These are phyloP conservation scores for Tolypocladium album DNA, from an alignment of 2,329 filamentous ascomycete genomes.

Conservation along the genomic window DNA sequence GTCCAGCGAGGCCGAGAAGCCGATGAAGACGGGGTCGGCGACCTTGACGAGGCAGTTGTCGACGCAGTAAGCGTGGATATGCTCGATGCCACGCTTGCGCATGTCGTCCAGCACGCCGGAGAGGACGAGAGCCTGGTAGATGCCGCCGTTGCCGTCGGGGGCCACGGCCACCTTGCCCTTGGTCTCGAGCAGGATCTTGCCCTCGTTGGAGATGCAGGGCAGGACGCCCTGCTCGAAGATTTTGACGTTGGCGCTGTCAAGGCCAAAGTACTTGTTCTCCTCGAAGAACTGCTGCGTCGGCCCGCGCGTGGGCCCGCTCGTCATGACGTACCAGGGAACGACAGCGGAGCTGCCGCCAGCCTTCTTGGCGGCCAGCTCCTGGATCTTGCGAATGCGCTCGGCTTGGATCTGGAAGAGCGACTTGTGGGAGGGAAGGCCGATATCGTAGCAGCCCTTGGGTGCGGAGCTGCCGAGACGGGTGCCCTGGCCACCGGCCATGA, in stretches of 20 bases:
- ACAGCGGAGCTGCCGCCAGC: constrained; percentile 44
- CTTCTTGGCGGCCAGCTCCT: constrained; percentile 67
- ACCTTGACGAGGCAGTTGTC: constrained; percentile 99
- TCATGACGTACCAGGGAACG: constrained; percentile 99
- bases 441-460: constrained; percentile 96
- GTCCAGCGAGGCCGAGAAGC: constrained; percentile 76
- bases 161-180: constrained; percentile 90
- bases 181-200: constrained; percentile 88
- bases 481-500: constrained; percentile 96
- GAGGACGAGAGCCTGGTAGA: constrained; percentile 83
- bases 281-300: constrained; percentile 92
- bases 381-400: constrained; percentile 80
- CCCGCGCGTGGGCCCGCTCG: constrained; percentile 81
- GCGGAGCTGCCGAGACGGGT: constrained; percentile 89
- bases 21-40: constrained; percentile 92
- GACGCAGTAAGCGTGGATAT: constrained; percentile 96
- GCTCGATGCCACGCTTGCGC: constrained; percentile 78
- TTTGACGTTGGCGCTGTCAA: constrained; percentile 73
- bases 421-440: constrained; percentile 85
- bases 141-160: constrained; percentile 91
- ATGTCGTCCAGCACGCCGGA: constrained; percentile 79
- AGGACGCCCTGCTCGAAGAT: constrained; percentile 97
- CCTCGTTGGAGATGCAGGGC: constrained; percentile 93
- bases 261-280: constrained; percentile 82
- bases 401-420: constrained; percentile 96